Conservation (phyloP, 305 asterid genomes). For the Lippia alba region DNA sequence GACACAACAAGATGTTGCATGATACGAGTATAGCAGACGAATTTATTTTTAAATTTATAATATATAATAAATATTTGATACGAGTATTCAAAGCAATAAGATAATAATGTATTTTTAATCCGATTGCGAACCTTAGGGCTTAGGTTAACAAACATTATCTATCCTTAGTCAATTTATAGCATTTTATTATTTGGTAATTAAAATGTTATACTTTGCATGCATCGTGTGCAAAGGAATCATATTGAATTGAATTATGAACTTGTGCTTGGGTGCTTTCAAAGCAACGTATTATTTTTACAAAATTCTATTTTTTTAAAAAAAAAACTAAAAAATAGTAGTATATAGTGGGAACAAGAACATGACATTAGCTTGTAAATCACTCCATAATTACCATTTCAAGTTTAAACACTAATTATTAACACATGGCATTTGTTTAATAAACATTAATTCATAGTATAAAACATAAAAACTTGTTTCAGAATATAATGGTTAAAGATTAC, state of each 20-base stretch:
- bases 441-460: background rate
- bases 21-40: too few species aligned
- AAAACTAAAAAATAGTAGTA: background rate
- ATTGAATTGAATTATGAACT: conserved; percentile 4
- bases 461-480: background rate
- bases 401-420: background rate
- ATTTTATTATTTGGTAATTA: background rate
- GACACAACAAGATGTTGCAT: too few species aligned
- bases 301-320: background rate
- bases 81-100: background rate
- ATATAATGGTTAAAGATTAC: background rate
- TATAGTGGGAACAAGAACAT: conserved; percentile 18
- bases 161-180: background rate
- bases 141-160: background rate
- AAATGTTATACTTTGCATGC: conserved; percentile 3
- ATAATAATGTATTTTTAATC: background rate
- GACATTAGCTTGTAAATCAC: conserved; percentile 25
- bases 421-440: background rate
- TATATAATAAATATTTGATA: too few species aligned
- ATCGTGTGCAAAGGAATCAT: conserved; percentile 19
- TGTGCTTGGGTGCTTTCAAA: conserved; percentile 13
- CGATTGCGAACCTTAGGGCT: too few species aligned
- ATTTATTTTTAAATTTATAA: too few species aligned
- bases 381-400: conserved; percentile 1
- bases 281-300: background rate